phyloP scores from a whole-genome alignment of 75 land plant species.

The Pseudotsuga menziesii region DNA sequence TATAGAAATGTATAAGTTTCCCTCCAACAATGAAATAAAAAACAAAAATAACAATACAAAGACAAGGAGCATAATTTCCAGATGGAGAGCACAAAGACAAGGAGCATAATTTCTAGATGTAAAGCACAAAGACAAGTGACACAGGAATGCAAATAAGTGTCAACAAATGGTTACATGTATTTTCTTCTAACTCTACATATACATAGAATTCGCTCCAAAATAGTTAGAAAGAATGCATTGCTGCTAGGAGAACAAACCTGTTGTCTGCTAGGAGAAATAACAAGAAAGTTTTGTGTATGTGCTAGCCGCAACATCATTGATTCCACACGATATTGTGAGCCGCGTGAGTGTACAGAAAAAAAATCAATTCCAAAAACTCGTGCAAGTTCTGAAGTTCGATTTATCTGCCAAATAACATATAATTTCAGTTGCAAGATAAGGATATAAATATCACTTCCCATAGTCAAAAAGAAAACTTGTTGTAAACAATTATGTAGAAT shows the following conservation, averaged over 20 bases:
- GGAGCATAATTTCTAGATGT: neutral
- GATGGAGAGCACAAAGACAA: neutral
- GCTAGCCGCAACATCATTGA: slow-evolving; percentile 93
- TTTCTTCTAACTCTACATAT: neutral
- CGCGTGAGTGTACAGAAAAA: slow-evolving; percentile 94
- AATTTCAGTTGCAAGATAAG: neutral
- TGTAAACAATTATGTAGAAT: neutral
- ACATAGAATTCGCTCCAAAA: neutral
- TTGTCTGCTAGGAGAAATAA: slow-evolving; percentile 76
- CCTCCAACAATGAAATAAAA: no score
- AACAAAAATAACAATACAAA: neutral
- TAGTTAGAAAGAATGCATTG: neutral
- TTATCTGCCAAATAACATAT: slow-evolving; percentile 49
- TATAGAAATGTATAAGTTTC: no score
- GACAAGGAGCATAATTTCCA: neutral
- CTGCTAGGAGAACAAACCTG: slow-evolving; percentile 45
- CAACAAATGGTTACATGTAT: neutral
- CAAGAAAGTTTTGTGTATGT: slow-evolving; percentile 90
- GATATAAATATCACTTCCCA: neutral
- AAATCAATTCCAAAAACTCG: slow-evolving; percentile 98
- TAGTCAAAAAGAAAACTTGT: neutral
- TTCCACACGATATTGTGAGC: slow-evolving; percentile 98
- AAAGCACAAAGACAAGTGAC: neutral
- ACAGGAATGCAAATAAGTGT: neutral
- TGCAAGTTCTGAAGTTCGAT: slow-evolving; percentile 96